Conservation (phyloP, 2,329 filamentous ascomycete genomes). For the Paecilomyces niveus region DNA sequence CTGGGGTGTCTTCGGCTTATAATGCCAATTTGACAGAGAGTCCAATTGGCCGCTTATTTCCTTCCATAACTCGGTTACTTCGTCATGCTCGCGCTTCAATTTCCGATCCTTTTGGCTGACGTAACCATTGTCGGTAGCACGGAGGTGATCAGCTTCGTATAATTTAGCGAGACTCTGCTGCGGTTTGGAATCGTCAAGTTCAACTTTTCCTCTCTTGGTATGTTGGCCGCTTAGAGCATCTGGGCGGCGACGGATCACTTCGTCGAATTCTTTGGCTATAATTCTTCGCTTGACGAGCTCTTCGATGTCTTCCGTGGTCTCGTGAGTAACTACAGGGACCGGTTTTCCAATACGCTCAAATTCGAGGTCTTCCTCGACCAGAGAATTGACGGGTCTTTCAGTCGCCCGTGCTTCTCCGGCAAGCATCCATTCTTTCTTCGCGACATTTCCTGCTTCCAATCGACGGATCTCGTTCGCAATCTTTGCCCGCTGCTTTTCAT, state of each 20-base stretch:
- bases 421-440: constrained; percentile 85
- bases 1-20: constrained; percentile 79
- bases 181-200: constrained; percentile 81
- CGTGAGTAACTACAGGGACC: constrained; percentile 85
- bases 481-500: constrained; percentile 80
- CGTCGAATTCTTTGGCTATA: constrained; percentile 82
- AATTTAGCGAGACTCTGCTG: constrained; percentile 82
- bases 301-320: constrained; percentile 86
- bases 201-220: constrained; percentile 64
- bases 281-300: constrained; percentile 91
- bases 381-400: constrained; percentile 80
- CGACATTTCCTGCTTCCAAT: constrained; percentile 80
- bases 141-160: constrained; percentile 88
- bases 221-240: constrained; percentile 59
- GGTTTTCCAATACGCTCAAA: constrained; percentile 95
- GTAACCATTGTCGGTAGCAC: constrained; percentile 69
- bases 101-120: constrained; percentile 78
- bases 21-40: constrained; percentile 86
- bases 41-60: constrained; percentile 75
- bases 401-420: constrained; percentile 77
- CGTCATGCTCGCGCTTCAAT: constrained; percentile 70
- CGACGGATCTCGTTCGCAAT: constrained; percentile 84
- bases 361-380: constrained; percentile 89
- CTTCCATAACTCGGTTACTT: constrained; percentile 77
- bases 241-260: constrained; percentile 74